phyloP scores from a whole-genome alignment of 164 flowering plant species.

The Cinnamomum micranthum region DNA sequence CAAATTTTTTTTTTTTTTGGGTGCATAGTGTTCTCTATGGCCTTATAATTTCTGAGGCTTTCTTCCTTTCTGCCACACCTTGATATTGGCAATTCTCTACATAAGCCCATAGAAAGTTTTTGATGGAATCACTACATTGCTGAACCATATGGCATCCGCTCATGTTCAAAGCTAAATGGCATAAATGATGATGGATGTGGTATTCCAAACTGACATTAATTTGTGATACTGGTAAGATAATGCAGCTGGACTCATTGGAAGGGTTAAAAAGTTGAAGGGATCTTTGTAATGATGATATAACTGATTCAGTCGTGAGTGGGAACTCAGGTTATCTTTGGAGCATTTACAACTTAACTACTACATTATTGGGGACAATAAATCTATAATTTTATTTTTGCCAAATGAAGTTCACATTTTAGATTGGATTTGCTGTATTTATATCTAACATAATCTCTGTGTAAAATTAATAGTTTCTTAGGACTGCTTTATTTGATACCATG shows the following conservation, averaged over 20 bases:
- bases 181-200: not conserved
- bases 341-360: not conserved
- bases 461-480: too few species aligned
- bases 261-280: too few species aligned
- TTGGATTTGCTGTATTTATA: too few species aligned
- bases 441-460: too few species aligned
- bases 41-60: not conserved
- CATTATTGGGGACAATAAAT: not conserved
- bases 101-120: slow-evolving; percentile 1
- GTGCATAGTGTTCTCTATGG: not conserved
- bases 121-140: not conserved
- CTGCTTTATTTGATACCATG: too few species aligned
- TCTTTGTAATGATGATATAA: too few species aligned
- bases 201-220: not conserved
- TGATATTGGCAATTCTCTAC: not conserved
- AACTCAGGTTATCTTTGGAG: not conserved
- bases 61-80: slow-evolving; percentile 3
- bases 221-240: not conserved
- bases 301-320: too few species aligned
- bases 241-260: not conserved
- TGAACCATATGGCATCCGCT: not conserved
- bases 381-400: too few species aligned
- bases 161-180: not conserved
- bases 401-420: too few species aligned
- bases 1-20: not conserved